Base-by-base conservation (phyloP, 2,329 filamentous ascomycete genomes). In the Lachnellula arida region DNA sequence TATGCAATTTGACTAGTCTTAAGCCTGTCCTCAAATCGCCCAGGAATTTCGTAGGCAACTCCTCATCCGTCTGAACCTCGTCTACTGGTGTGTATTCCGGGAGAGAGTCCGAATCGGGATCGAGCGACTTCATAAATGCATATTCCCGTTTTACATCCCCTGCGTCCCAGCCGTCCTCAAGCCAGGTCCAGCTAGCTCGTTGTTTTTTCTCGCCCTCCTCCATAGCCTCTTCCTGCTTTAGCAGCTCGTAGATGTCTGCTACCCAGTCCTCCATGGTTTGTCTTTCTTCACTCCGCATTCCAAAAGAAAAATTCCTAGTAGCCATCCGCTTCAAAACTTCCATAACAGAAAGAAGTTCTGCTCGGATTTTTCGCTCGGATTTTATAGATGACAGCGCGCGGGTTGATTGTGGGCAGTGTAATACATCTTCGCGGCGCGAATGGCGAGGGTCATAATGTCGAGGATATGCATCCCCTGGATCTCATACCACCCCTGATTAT, bases 291-390 rank as follows among this genome's bases (percentile, higher is more conserved):
- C 85, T 80, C 53, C 84, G 86, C 67, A 96, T 84, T 17, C 93
- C 94, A 49, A 88, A 88, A 35, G 85, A 81, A 70, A 97, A 99
- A 70, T 88, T 89, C 51, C 94, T 84, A 42, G 87, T 86, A 3
- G 92, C 93, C 84, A 96, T 94, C 61, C 90, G 86, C 73, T 96
- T 96, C 53, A 99, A 76, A 2, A 95, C 86, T 64, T 99, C 94
- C 72, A 99, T 85, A 43, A 96, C 89, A 55, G 84, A 82, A 42
- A 96, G 82, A 8, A 97, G 76, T 65, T 97, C 93, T 50, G 87
- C 80, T 43, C 94, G 86, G 48, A 99, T 87, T 62, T 88, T 81
- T 60, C 87, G 89, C 71, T 99, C 94, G 0, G 90, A 85, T 72
- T 90, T 92, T 73, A 97, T 95, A 28, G 87, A 77, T 67, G 94